Evolutionary conservation across 202 grass and related monocot species (phyloP).

Genomic region (Saccharum hybrid): DNA sequence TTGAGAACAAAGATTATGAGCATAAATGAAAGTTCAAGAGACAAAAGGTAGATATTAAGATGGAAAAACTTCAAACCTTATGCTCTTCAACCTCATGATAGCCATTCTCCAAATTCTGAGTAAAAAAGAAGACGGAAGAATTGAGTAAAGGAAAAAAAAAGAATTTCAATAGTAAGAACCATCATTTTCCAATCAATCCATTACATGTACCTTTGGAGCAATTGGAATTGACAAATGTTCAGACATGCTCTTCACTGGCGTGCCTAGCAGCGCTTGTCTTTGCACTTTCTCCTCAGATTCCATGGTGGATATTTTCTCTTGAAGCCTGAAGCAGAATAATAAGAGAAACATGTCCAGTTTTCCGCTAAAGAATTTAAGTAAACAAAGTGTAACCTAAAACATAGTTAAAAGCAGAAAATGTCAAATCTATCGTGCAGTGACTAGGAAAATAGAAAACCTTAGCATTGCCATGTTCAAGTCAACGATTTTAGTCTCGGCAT

Average conservation of each 20-base stretch:
- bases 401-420: slow-evolving; percentile 13
- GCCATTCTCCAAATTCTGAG: slow-evolving; percentile 67
- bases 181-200: slow-evolving; percentile 38
- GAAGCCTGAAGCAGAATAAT: slow-evolving; percentile 64
- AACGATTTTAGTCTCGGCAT: slow-evolving; percentile 80
- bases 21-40: slow-evolving; percentile 14
- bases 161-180: slow-evolving; percentile 35
- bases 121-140: slow-evolving; percentile 28
- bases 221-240: slow-evolving; percentile 92
- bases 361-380: slow-evolving; percentile 2
- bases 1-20: slow-evolving; percentile 21
- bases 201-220: slow-evolving; percentile 62
- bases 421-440: background rate
- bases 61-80: slow-evolving; percentile 57
- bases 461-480: slow-evolving; percentile 83
- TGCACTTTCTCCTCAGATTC: slow-evolving; percentile 93
- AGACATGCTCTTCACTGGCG: slow-evolving; percentile 84
- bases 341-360: slow-evolving; percentile 29
- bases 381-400: slow-evolving; percentile 28
- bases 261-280: slow-evolving; percentile 74
- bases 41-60: slow-evolving; percentile 23
- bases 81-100: slow-evolving; percentile 57
- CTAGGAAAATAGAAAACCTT: slow-evolving; percentile 60
- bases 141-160: slow-evolving; percentile 30
- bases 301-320: slow-evolving; percentile 83